phyloP scores from a whole-genome alignment of 73 alveolate species.

The Halteria grandinella region DNA sequence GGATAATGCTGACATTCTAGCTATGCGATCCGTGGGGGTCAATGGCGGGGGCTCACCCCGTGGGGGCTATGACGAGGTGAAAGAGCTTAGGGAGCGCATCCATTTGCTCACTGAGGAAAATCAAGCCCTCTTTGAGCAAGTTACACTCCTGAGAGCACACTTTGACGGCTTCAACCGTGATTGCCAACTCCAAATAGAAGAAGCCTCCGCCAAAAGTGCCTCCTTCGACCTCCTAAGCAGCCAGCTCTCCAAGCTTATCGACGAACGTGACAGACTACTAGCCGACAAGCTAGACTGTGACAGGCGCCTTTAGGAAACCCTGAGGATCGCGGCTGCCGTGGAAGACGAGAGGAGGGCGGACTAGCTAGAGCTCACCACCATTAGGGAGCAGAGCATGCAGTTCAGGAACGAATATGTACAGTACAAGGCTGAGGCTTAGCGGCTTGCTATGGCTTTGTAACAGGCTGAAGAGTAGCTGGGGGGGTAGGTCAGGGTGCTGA shows the following conservation, averaged over 20 bases:
- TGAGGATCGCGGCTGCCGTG: slow-evolving; percentile 13
- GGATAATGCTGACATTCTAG: slow-evolving; percentile 61
- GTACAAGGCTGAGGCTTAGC: slow-evolving; percentile 55
- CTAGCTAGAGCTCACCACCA: slow-evolving; percentile 38
- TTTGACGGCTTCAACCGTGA: slow-evolving; percentile 64
- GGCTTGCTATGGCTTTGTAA: slow-evolving; percentile 9
- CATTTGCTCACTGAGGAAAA: slow-evolving; percentile 69
- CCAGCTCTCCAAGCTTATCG: slow-evolving; percentile 1
- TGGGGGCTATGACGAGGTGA: slow-evolving; percentile 54
- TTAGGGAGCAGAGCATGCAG: slow-evolving; percentile 23
- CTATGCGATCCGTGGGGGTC: slow-evolving; percentile 37
- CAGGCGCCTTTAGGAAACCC: slow-evolving; percentile 38
- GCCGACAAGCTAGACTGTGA: slow-evolving; percentile 44
- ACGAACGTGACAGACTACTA: slow-evolving; percentile 33
- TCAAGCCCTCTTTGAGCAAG: slow-evolving; percentile 61
- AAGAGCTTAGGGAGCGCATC: slow-evolving; percentile 51
- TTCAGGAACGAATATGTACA: slow-evolving; percentile 42
- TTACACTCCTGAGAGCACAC: slow-evolving; percentile 62
- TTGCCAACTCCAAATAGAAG: slow-evolving; percentile 34
- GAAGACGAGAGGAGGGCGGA: slow-evolving; percentile 65
- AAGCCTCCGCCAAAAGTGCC: slow-evolving; percentile 54
- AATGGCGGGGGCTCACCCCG: background rate
- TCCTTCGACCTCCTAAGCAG: slow-evolving; percentile 35
- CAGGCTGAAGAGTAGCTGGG: slow-evolving; percentile 13
- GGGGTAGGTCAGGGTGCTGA: slow-evolving; percentile 8